Conservation (phyloP, 768 basidiomycete genomes). For the Macrocybe gigantea region DNA sequence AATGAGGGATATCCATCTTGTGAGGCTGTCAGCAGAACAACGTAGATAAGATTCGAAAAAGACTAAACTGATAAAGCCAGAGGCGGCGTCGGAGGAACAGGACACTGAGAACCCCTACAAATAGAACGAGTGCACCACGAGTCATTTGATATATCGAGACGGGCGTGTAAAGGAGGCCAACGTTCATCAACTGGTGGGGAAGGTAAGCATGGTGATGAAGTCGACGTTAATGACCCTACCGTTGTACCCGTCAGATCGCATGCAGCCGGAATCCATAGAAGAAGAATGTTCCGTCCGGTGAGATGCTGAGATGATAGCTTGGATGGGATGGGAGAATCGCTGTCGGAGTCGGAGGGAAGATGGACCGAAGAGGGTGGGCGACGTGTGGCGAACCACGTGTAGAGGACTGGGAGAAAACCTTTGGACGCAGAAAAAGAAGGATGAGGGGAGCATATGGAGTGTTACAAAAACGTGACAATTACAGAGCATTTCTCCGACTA, state of each 20-base stretch:
- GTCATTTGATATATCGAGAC: constrained; percentile 99
- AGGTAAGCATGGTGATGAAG: constrained; percentile 20
- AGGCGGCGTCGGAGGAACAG: constrained; percentile 83
- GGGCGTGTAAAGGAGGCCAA: constrained; percentile 92
- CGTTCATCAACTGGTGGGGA: constrained; percentile 71
- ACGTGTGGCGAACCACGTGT: constrained; percentile 53
- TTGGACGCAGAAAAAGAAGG: constrained; percentile 18
- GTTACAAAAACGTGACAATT: constrained; percentile 29
- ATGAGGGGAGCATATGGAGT: constrained; percentile 19
- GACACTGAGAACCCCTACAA: constrained; percentile 89
- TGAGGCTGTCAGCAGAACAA: constrained; percentile 8
- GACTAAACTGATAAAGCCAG: constrained; percentile 75
- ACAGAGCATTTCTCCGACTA: constrained; percentile 95
- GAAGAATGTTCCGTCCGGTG: constrained; percentile 61
- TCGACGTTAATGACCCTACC: constrained; percentile 34
- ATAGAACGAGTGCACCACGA: constrained; percentile 87
- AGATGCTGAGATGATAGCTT: constrained; percentile 40
- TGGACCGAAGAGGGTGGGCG: constrained; percentile 43
- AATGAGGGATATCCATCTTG: constrained; percentile 84
- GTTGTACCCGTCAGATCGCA: constrained; percentile 93
- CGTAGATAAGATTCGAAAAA: constrained; percentile 1
- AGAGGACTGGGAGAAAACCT: constrained; percentile 85
- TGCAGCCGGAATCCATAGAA: constrained; percentile 83
- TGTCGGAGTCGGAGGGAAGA: constrained; percentile 46
- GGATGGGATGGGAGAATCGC: constrained; percentile 30